phyloP scores from a whole-genome alignment of 208 protist species.

The Paratrypanosoma confusum region DNA sequence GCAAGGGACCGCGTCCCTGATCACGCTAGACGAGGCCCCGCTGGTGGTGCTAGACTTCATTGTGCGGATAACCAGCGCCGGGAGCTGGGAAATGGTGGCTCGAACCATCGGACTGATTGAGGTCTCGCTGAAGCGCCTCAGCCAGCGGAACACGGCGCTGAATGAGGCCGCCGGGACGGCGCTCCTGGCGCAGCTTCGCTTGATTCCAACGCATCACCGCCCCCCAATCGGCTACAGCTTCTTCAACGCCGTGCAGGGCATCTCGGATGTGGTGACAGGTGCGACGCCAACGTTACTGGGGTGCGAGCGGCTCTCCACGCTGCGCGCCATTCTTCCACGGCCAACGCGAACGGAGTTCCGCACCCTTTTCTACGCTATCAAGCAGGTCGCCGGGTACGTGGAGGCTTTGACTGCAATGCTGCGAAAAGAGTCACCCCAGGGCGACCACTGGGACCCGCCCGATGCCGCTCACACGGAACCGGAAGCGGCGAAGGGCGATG shows the following conservation, averaged over 20 bases:
- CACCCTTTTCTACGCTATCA: conserved; percentile 42
- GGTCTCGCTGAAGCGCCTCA: conserved; percentile 20
- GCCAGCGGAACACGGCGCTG: conserved; percentile 14
- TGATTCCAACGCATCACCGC: conserved; percentile 18
- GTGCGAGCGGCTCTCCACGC: conserved; percentile 25
- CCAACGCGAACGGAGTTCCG: conserved; percentile 47
- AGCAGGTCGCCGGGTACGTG: conserved; percentile 56
- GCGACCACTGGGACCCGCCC: no score
- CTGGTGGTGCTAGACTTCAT: conserved; percentile 59
- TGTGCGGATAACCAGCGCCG: conserved; percentile 33
- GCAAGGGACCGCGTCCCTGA: conserved; percentile 5
- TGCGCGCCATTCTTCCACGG: conserved; percentile 30
- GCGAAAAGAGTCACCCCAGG: no score
- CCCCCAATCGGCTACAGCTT: conserved; percentile 11
- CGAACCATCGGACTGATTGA: conserved; percentile 54
- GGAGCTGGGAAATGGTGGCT: conserved; percentile 54
- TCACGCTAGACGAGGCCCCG: conserved; percentile 23
- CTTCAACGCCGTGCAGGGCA: conserved; percentile 3
- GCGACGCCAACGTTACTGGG: conserved; percentile 34
- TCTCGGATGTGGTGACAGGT: conserved; percentile 42
- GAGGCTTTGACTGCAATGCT: no score
- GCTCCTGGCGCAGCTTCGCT: conserved; percentile 54
- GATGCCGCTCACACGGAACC: no score
- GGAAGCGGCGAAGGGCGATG: no score
- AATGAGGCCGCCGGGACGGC: conserved; percentile 20